These are phyloP conservation scores for Globisporangium iwayamae DNA, from an alignment of 352 stramenopile species.

Conservation along the genomic window DNA sequence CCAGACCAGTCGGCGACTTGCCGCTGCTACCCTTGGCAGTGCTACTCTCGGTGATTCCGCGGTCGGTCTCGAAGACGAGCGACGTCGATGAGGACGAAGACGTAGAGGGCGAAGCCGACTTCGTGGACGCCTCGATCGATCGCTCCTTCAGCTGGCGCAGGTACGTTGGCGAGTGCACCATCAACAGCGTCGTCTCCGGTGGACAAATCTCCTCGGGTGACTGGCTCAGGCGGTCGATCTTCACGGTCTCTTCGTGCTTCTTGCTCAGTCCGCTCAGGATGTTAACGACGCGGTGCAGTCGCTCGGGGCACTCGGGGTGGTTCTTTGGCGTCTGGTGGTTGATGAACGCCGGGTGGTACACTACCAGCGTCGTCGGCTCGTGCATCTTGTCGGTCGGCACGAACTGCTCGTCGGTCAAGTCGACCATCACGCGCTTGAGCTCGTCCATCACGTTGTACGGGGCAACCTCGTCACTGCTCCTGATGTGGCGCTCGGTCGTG, in stretches of 20 bases:
- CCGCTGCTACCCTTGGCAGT: conserved; percentile 30
- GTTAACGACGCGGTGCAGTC: conserved; percentile 73
- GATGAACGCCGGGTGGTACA: conserved; percentile 82
- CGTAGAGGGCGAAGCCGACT: conserved; percentile 27
- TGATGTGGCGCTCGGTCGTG: conserved; percentile 9
- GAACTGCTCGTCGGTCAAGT: conserved; percentile 63
- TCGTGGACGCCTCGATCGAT: conserved; percentile 44
- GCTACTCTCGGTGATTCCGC: conserved; percentile 44
- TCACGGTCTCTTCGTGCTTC: conserved; percentile 60
- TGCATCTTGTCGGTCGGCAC: conserved; percentile 17
- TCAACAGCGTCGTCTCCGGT: conserved; percentile 67
- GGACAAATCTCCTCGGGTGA: conserved; percentile 73
- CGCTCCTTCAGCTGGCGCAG: conserved; percentile 70
- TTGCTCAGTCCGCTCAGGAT: conserved; percentile 61
- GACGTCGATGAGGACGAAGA: conserved; percentile 30
- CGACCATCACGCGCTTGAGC: conserved; percentile 75
- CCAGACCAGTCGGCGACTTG: conserved; percentile 43
- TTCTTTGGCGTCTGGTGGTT: conserved; percentile 83
- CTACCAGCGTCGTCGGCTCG: conserved; percentile 60
- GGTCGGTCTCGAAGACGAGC: conserved; percentile 80
- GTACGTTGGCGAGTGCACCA: conserved; percentile 84
- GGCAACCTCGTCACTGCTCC: conserved; percentile 3
- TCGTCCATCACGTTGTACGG: conserved; percentile 56
- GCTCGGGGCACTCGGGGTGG: conserved; percentile 77
- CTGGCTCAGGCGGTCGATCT: conserved; percentile 62